Evolutionary conservation across 2,329 filamentous ascomycete species (phyloP).

Genomic region (Atkinsonella texensis): DNA sequence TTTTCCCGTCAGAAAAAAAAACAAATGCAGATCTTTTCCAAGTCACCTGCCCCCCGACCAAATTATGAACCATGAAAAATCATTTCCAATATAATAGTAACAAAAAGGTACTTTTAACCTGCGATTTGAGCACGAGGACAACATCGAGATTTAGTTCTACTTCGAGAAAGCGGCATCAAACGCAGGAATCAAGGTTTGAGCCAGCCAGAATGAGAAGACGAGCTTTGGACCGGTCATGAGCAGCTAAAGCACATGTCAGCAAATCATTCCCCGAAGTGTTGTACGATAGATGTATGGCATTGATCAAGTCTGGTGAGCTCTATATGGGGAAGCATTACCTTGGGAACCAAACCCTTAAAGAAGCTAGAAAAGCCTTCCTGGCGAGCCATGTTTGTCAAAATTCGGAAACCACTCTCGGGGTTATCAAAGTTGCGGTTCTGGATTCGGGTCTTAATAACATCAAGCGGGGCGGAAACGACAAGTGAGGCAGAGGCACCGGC

Average conservation of each 20-base stretch:
- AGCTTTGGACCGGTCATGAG: slow-evolving; percentile 99
- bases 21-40: background rate
- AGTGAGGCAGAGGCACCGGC: slow-evolving; percentile 92
- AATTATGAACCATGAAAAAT: background rate
- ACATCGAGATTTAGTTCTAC: background rate
- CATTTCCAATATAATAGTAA: background rate
- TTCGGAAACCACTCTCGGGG: slow-evolving; percentile 86
- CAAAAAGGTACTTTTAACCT: background rate
- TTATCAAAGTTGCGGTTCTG: slow-evolving; percentile 99
- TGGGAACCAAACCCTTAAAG: slow-evolving; percentile 96
- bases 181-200: slow-evolving; percentile 91
- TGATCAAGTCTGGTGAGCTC: background rate
- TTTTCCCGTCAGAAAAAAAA: background rate
- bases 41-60: background rate
- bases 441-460: slow-evolving; percentile 97
- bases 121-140: background rate
- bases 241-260: slow-evolving; percentile 36
- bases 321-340: slow-evolving; percentile 33
- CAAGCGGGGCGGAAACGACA: slow-evolving; percentile 86
- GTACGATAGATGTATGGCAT: background rate
- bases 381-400: slow-evolving; percentile 84
- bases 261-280: slow-evolving; percentile 9
- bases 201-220: slow-evolving; percentile 99
- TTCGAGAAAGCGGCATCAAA: slow-evolving; percentile 47
- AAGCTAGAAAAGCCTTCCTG: slow-evolving; percentile 78